Conservation (phyloP, 2,329 filamentous ascomycete species). For the Penicillium palitans region DNA sequence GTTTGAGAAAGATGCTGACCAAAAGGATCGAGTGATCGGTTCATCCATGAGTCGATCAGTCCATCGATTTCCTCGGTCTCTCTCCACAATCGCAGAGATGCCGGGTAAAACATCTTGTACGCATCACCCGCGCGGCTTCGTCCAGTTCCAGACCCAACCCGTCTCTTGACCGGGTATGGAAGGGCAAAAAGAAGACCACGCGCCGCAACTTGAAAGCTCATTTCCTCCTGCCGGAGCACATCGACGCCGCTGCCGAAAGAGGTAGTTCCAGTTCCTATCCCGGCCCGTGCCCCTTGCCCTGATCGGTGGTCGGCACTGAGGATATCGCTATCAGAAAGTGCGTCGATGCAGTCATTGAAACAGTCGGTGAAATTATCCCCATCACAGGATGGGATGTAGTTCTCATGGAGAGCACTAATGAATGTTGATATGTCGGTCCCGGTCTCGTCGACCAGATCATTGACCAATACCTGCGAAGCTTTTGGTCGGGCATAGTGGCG, state of each 20-base stretch:
- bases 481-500: conserved; percentile 60
- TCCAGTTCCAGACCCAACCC: conserved; percentile 41
- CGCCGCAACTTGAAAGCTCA: conserved; percentile 87
- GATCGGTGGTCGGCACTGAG: conserved; percentile 64
- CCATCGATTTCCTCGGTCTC: conserved; percentile 78
- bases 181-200: conserved; percentile 82
- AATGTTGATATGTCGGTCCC: conserved; percentile 92
- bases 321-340: conserved; percentile 83
- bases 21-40: conserved; percentile 35
- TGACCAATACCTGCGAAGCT: conserved; percentile 65
- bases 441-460: conserved; percentile 84
- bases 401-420: conserved; percentile 87
- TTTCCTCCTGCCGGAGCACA: conserved; percentile 84
- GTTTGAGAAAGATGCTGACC: conserved; percentile 36
- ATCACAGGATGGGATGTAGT: conserved; percentile 81
- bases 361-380: conserved; percentile 69
- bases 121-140: conserved; percentile 55
- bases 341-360: conserved; percentile 80
- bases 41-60: conserved; percentile 53
- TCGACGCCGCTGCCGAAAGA: conserved; percentile 54
- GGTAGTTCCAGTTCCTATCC: conserved; percentile 59
- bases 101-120: conserved; percentile 90
- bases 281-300: conserved; percentile 44
- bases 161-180: conserved; percentile 77
- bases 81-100: conserved; percentile 79